phyloP scores from a whole-genome alignment of 805 yeast species.

The Candida chauliodis region DNA sequence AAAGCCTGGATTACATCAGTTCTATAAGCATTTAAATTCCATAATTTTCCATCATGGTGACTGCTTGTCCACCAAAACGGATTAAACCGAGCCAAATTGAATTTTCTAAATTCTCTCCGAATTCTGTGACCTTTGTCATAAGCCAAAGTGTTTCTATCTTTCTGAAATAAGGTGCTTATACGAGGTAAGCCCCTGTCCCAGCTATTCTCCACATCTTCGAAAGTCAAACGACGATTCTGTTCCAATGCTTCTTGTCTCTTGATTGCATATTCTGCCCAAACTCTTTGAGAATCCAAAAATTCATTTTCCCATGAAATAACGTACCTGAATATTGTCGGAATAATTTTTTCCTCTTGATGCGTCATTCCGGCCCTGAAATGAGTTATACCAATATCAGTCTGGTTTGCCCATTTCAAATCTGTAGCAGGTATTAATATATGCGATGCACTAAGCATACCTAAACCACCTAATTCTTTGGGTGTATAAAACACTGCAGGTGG shows the following conservation, averaged over 20 bases:
- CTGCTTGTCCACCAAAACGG: conserved; percentile 97
- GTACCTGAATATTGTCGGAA: conserved; percentile 92
- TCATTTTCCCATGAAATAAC: conserved; percentile 97
- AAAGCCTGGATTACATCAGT: conserved; percentile 95
- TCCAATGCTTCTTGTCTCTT: conserved; percentile 83
- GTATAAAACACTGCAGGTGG: conserved; percentile 99
- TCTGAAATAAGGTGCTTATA: conserved; percentile 90
- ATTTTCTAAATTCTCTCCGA: conserved; percentile 75
- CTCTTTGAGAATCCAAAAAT: conserved; percentile 88
- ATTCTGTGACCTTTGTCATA: conserved; percentile 91
- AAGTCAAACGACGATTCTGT: conserved; percentile 79
- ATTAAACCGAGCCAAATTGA: conserved; percentile 64
- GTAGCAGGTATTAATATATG: conserved; percentile 93
- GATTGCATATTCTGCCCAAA: conserved; percentile 95
- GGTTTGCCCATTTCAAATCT: conserved; percentile 86
- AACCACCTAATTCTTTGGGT: conserved; percentile 94
- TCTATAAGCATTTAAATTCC: conserved; percentile 91
- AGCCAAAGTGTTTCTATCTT: conserved; percentile 90
- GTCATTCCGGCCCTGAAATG: conserved; percentile 94
- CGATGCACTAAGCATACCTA: conserved; percentile 97
- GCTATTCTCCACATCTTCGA: conserved; percentile 88
- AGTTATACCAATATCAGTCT: conserved; percentile 90
- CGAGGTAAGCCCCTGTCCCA: conserved; percentile 99
- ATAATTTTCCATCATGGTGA: conserved; percentile 91
- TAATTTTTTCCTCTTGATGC: conserved; percentile 71